phyloP scores from a whole-genome alignment of 1,284 basidiomycete species.

The Phlebopus sp. region DNA sequence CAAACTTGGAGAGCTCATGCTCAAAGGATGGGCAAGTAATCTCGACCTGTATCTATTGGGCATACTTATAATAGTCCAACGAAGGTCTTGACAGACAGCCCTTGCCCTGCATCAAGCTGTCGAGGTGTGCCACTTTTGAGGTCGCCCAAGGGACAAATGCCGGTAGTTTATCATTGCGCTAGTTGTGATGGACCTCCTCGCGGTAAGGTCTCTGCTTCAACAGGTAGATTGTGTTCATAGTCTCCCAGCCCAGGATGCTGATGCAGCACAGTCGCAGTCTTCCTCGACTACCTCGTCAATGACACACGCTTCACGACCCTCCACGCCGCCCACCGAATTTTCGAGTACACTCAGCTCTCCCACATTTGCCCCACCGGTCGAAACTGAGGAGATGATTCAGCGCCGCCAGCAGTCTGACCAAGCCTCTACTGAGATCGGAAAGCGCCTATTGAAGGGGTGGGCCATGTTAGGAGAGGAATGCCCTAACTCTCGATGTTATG shows the following conservation, averaged over 20 bases:
- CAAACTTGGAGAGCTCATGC: constrained; percentile 66
- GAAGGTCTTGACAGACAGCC: constrained; percentile 66
- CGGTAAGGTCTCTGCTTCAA: constrained; percentile 22
- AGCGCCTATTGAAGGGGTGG: constrained; percentile 75
- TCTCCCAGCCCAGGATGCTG: constrained; percentile 21
- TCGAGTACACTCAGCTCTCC: constrained; percentile 60
- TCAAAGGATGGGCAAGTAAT: constrained; percentile 69
- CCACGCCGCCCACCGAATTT: constrained; percentile 72
- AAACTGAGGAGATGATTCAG: constrained; percentile 60
- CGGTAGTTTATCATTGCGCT: constrained; percentile 54
- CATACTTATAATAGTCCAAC: constrained; percentile 1
- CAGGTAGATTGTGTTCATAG: constrained; percentile 6
- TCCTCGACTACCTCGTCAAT: constrained; percentile 48
- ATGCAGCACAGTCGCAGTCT: constrained; percentile 31
- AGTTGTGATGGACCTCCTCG: constrained; percentile 49
- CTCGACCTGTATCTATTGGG: neutral
- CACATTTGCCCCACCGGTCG: constrained; percentile 55
- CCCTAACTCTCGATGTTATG: constrained; percentile 60
- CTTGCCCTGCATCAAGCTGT: constrained; percentile 57
- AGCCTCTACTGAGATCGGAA: constrained; percentile 76
- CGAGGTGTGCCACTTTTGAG: constrained; percentile 60
- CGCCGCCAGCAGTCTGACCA: constrained; percentile 76
- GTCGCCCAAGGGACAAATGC: constrained; percentile 53
- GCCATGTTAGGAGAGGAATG: constrained; percentile 84
- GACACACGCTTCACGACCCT: constrained; percentile 54